Conservation (phyloP, 352 stramenopile genomes). For the Globisporangium takayamanum region DNA sequence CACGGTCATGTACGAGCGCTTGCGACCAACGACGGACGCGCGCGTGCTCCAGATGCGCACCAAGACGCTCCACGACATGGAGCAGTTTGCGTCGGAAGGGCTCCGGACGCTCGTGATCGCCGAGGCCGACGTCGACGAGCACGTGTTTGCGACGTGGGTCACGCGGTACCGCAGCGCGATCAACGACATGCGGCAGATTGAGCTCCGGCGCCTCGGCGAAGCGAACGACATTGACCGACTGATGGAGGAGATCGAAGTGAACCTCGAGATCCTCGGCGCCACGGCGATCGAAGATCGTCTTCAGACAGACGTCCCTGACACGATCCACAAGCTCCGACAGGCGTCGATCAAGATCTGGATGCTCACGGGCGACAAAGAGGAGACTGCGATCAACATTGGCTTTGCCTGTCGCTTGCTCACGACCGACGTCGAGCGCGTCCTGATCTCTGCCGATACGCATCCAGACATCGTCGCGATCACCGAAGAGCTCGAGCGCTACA, state of each 20-base stretch:
- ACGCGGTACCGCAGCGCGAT: slow-evolving; percentile 62
- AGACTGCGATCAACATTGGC: slow-evolving; percentile 96
- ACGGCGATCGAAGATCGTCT: slow-evolving; percentile 94
- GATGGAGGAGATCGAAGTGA: slow-evolving; percentile 86
- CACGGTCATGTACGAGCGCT: slow-evolving; percentile 85
- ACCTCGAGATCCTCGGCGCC: slow-evolving; percentile 84
- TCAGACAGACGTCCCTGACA: slow-evolving; percentile 88
- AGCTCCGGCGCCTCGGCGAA: slow-evolving; percentile 62
- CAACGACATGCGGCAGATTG: slow-evolving; percentile 85
- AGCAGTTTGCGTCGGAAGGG: slow-evolving; percentile 83
- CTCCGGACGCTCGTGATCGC: slow-evolving; percentile 89
- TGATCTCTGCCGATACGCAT: slow-evolving; percentile 78
- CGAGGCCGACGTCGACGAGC: slow-evolving; percentile 41
- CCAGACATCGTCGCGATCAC: slow-evolving; percentile 56
- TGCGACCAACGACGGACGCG: slow-evolving; percentile 41
- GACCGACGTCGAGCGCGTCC: slow-evolving; percentile 88
- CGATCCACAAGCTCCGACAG: slow-evolving; percentile 88
- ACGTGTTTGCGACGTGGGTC: slow-evolving; percentile 65
- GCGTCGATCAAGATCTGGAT: slow-evolving; percentile 95
- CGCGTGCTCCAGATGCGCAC: slow-evolving; percentile 44
- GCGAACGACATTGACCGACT: slow-evolving; percentile 73
- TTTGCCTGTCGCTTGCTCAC: slow-evolving; percentile 89
- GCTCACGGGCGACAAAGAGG: slow-evolving; percentile 93
- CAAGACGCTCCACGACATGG: slow-evolving; percentile 81
- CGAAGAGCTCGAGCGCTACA: slow-evolving; percentile 53